Evolutionary conservation across 2,329 filamentous ascomycete species (phyloP), one percentile per base, ranked within the genome.

Genomic region (Dothiorella sarmentorum): DNA sequence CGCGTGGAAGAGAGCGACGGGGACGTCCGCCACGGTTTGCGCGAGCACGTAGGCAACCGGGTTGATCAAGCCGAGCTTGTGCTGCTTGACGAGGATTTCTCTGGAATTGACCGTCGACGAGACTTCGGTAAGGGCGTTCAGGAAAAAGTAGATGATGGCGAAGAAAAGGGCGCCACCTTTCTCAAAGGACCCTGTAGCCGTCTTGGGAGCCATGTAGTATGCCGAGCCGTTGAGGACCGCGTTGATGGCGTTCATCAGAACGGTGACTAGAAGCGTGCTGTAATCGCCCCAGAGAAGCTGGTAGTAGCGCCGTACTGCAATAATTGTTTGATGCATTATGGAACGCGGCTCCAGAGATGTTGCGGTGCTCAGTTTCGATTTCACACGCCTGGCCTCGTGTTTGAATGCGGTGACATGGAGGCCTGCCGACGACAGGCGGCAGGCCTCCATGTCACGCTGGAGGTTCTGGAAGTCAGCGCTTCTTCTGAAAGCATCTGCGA

Each of bases 11-110:
- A 85, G 70, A 0, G 84, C 78, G 9, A 85, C 70, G 0, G 84
- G 83, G 0, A 84, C 68, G 64, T 87, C 82, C 22, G 82, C 77
- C 3, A 83, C 73, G 0, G 81, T 82, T 60, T 84, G 81, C 0
- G 82, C 82, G 17, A 85, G 73, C 7, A 82, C 82, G 55, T 80
- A 84, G 20, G 84, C 83, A 0, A 82, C 75, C 1, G 84, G 84
- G 6, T 81, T 82, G 62, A 88, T 87, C 69, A 89, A 88, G 0
- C 84, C 84, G 62, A 88, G 88, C 24, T 80, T 84, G 66, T 88
- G 87, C 69, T 89, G 86, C 68, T 89, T 89, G 56, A 87, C 73
- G 33, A 89, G 71, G 57, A 90, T 87, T 0, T 85, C 84, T 40
- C 85, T 81, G 20, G 79, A 80, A 51, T 78, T 71, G 63, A 88